Evolutionary conservation across 1,284 basidiomycete species (phyloP).

Genomic region (Apiotrichum siamense): DNA sequence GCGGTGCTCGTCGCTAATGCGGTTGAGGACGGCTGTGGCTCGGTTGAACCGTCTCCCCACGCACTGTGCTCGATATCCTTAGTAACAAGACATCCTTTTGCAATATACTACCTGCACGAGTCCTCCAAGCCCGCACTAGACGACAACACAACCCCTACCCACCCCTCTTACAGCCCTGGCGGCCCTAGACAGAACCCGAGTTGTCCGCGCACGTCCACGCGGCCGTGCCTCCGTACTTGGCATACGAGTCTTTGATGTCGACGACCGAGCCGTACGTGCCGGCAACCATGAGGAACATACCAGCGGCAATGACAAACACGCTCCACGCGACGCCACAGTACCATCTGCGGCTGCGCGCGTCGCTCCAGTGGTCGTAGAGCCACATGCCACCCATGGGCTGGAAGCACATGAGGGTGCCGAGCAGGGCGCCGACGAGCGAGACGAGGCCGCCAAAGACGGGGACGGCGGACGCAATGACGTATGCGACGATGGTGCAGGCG

Average conservation of each 20-base stretch:
- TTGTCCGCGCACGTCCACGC: conserved; percentile 25
- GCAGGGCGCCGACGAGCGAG: conserved; percentile 27
- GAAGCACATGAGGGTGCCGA: conserved; percentile 16
- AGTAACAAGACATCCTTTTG: no score
- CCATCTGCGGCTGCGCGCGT: not conserved
- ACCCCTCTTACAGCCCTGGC: no score
- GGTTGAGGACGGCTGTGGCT: no score
- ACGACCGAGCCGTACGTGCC: conserved; percentile 27
- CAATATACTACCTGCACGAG: no score
- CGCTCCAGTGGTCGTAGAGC: conserved; percentile 29
- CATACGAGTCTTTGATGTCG: conserved; percentile 10
- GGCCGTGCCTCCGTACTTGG: no score
- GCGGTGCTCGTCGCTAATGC: no score
- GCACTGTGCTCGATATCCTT: no score
- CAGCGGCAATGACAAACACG: conserved; percentile 20
- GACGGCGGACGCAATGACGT: conserved; percentile 17
- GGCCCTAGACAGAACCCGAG: conserved; percentile 8
- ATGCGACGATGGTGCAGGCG: conserved; percentile 8
- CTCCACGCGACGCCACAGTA: conserved; percentile 17
- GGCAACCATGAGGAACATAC: conserved; percentile 26
- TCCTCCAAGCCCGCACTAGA: no score
- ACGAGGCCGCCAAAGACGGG: conserved; percentile 25
- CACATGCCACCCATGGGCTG: conserved; percentile 26
- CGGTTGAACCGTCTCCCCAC: no score
- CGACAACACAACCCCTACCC: no score